Evolutionary conservation across 306 rosid species (phyloP).

Genomic region (Vigna trinervia): DNA sequence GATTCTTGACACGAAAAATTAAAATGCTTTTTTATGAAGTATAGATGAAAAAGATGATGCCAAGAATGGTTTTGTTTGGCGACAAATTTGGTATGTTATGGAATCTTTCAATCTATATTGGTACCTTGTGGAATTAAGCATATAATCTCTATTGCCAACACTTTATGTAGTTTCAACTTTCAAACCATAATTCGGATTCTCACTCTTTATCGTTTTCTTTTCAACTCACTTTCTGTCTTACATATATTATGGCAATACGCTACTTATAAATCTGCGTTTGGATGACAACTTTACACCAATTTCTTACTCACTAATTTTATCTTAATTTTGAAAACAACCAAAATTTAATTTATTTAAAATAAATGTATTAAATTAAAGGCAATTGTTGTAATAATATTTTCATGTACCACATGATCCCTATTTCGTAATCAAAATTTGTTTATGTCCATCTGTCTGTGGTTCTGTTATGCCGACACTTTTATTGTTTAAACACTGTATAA

Average conservation of each 20-base stretch:
- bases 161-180: background rate
- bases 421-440: too few relatives aligned
- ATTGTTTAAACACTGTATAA: too few relatives aligned
- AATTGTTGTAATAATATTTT: too few relatives aligned
- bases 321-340: too few relatives aligned
- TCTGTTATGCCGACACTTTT: background rate
- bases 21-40: background rate
- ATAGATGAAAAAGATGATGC: constrained; percentile 2
- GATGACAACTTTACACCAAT: too few relatives aligned
- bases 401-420: too few relatives aligned
- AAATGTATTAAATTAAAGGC: too few relatives aligned
- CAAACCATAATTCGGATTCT: constrained; percentile 1
- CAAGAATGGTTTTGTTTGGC: background rate
- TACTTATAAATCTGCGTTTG: background rate
- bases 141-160: constrained; percentile 7
- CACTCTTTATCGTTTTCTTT: background rate
- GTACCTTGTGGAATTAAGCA: constrained; percentile 9
- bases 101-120: background rate
- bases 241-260: background rate
- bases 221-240: background rate
- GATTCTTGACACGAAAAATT: background rate
- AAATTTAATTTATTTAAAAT: too few relatives aligned
- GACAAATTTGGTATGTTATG: constrained; percentile 24
- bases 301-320: too few relatives aligned
- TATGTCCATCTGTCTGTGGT: too few relatives aligned